phyloP scores from a whole-genome alignment of 768 basidiomycete genomes.

The Gymnopilus junonius region DNA sequence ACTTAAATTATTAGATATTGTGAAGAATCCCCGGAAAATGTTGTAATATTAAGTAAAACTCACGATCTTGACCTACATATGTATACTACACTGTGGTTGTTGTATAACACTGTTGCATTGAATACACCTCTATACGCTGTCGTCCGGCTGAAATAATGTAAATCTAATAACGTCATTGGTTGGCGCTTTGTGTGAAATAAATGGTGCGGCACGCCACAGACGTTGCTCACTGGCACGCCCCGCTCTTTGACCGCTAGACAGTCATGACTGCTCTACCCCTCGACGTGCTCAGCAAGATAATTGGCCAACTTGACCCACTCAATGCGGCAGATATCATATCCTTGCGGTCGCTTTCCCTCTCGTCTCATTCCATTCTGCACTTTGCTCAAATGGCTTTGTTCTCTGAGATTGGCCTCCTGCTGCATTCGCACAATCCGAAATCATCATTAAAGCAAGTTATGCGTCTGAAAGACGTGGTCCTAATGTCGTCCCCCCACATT shows the following conservation, averaged over 20 bases:
- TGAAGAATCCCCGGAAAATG: not conserved
- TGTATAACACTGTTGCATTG: not conserved
- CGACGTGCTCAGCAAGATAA: not conserved
- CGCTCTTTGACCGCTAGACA: not conserved
- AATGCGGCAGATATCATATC: not conserved
- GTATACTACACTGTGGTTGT: no score
- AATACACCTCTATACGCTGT: not conserved
- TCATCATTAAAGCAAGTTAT: not conserved
- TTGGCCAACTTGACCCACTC: not conserved
- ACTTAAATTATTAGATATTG: not conserved
- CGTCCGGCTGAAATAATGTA: not conserved
- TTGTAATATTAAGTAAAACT: not conserved
- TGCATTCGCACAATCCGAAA: not conserved
- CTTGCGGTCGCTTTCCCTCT: not conserved
- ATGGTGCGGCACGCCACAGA: no score
- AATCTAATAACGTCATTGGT: not conserved
- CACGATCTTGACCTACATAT: not conserved
- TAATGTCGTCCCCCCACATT: not conserved
- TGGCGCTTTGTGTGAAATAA: not conserved
- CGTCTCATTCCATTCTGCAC: not conserved
- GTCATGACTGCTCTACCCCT: not conserved
- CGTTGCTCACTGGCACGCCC: not conserved
- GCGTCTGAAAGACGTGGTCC: not conserved
- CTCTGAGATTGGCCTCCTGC: not conserved
- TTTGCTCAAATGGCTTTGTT: not conserved